A percentile compares a stretch with the other conserved stretches of the same genome.
Conservation (phyloP, 2,329 filamentous ascomycete species). For the Lasiodiplodia theobromae region DNA sequence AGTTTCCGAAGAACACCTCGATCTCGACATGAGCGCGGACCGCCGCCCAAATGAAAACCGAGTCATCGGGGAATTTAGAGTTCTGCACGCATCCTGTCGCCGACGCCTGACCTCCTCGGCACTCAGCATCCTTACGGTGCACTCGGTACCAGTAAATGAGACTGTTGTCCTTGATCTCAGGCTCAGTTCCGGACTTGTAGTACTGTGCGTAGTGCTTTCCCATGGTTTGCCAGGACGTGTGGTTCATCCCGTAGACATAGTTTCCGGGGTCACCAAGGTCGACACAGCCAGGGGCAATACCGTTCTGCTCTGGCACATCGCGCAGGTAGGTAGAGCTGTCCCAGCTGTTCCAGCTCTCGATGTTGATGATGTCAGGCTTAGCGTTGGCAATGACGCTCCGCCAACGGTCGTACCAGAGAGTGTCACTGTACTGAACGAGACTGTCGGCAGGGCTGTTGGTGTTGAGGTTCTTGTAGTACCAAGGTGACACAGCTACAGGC, state of each 20-base stretch:
- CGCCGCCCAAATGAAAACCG: conserved; percentile 49
- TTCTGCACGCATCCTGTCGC: conserved; percentile 35
- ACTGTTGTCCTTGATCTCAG: conserved; percentile 44
- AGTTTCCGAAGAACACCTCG: conserved; percentile 25
- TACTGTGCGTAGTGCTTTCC: conserved; percentile 48
- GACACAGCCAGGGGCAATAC: conserved; percentile 34
- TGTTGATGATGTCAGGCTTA: conserved; percentile 49
- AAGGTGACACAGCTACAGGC: conserved; percentile 45
- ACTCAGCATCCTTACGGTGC: conserved; percentile 45
- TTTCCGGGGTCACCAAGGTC: conserved; percentile 39
- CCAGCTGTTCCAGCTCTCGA: conserved; percentile 51
- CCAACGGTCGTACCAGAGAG: conserved; percentile 44
- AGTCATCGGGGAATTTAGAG: conserved; percentile 42
- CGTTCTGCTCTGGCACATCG: conserved; percentile 43
- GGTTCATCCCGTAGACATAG: conserved; percentile 47
- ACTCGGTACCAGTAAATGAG: conserved; percentile 50
- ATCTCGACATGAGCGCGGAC: conserved; percentile 36
- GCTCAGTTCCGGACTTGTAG: conserved; percentile 45
- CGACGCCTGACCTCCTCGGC: conserved; percentile 40
- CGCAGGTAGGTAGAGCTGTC: conserved; percentile 50
- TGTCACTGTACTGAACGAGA: conserved; percentile 49
- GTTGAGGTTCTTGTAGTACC: conserved; percentile 51
- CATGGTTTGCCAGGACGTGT: conserved; percentile 49
- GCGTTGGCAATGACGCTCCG: conserved; percentile 35
- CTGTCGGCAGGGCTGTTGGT: conserved; percentile 38